Evolutionary conservation across 2,329 filamentous ascomycete genomes (phyloP), one percentile per base, ranked within the genome.

Genomic region (Gaeumannomyces sp.): DNA sequence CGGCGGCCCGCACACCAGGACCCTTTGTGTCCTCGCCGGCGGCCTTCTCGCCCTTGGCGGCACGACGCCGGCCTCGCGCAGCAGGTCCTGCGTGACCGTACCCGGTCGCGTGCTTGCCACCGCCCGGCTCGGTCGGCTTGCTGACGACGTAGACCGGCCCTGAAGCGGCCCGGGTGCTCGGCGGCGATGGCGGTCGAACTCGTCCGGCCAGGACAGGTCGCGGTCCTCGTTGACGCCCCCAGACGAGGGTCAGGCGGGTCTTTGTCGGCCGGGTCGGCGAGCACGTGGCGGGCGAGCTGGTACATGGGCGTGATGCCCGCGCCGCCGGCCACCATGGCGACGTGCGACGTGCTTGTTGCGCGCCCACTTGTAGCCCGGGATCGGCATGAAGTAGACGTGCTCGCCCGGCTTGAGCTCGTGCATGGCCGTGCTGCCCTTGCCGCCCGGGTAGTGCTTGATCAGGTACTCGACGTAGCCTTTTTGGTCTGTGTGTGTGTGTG

Each of bases 251-350:
- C 59, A 91, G 79, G 64, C 80, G 80, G 1, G 89, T 91, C 66
- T n/a, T 77, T 78, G 69, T 91, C 89, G 1, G 79, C 74, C 0
- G 86, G 81, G 70, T 90, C 84, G 59, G 77, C 74, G n/a, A 89
- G 76, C 65, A 90, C 88, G 2, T 85, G 85, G 61, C 80, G 83
- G 2, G 83, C 79, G 2, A 90, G 81, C 72, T 89, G 86, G 72
- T 85, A 90, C 68, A 89, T 82, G 0, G 89, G 89, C 0, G 89
- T 91, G 68, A 92, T 90, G 25, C 89, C 89, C 0, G 87, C 88
- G 16, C 89, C 89, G 59, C 89, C 89, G 0, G 89, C 89, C 59
- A 92, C 83, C 56, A 91, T 79, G 3, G 85, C 83, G n/a, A 92
- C 74, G 67, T 84, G 80, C 4, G 71, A 71, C n/a, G 70, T 74